phyloP scores from a whole-genome alignment of 306 rosid genomes.

The Glycine latifolia region DNA sequence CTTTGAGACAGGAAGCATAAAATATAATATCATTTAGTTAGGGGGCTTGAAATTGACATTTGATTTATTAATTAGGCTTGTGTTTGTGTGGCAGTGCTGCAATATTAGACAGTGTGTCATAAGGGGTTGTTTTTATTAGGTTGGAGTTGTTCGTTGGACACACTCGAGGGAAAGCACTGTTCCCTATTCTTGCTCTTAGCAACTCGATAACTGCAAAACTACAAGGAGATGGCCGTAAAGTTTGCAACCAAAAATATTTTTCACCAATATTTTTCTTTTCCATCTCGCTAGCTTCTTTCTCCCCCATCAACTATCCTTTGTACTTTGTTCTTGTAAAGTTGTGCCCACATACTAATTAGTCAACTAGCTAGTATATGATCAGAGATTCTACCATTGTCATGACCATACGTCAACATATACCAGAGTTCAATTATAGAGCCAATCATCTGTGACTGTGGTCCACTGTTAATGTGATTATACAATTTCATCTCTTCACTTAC shows the following conservation, averaged over 20 bases:
- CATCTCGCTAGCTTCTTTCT: conserved; percentile 37
- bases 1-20: conserved; percentile 61
- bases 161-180: conserved; percentile 53
- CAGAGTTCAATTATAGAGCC: conserved; percentile 17
- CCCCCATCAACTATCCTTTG: conserved; percentile 65
- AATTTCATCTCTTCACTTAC: conserved; percentile 2
- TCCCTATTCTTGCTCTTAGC: conserved; percentile 65
- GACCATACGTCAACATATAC: conserved; percentile 34
- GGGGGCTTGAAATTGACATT: conserved; percentile 63
- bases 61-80: conserved; percentile 42
- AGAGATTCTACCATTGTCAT: conserved; percentile 54
- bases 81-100: conserved; percentile 25
- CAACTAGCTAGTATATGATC: conserved; percentile 50
- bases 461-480: conserved; percentile 28
- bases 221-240: conserved; percentile 63
- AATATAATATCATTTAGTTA: conserved; percentile 45
- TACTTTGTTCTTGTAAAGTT: conserved; percentile 72
- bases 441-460: conserved; percentile 42
- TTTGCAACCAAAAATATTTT: conserved; percentile 37
- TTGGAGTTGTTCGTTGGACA: conserved; percentile 84
- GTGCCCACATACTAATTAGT: conserved; percentile 59
- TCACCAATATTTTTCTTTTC: conserved; percentile 33
- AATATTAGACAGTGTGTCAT: conserved; percentile 52
- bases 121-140: conserved; percentile 69
- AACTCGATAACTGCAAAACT: conserved; percentile 78